These are phyloP conservation scores for Microcos paniculata DNA, from an alignment of 345 rosid species.

Conservation along the genomic window DNA sequence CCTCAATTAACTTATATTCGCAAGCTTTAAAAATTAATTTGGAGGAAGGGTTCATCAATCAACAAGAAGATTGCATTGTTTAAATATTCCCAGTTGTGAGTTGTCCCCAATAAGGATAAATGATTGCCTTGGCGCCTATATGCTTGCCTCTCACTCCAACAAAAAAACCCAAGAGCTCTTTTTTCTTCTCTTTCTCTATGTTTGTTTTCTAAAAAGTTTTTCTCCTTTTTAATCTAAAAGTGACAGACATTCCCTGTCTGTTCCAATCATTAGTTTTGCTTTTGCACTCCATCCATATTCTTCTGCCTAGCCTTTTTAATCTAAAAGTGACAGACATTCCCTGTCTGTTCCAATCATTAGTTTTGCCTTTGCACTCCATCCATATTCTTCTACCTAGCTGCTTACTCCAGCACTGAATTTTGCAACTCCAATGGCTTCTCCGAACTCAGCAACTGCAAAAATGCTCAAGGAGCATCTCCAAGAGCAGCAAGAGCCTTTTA, in stretches of 20 bases:
- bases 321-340: background rate
- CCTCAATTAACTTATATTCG: background rate
- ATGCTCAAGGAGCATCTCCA: constrained; percentile 37
- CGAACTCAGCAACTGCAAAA: constrained; percentile 8
- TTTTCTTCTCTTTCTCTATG: background rate
- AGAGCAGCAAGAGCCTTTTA: constrained; percentile 41
- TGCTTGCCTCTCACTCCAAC: constrained; percentile 17
- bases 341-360: constrained; percentile 4
- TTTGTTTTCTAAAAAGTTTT: background rate
- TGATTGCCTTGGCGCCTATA: constrained; percentile 17
- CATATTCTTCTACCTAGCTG: background rate
- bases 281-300: background rate
- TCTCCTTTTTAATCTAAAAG: background rate
- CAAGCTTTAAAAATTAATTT: background rate
- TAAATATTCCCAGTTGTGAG: constrained; percentile 2
- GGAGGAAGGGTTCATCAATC: constrained; percentile 7
- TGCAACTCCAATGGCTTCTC: constrained; percentile 29
- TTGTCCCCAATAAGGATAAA: constrained; percentile 13
- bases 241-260: background rate
- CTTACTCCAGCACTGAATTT: background rate
- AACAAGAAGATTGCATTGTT: constrained; percentile 14
- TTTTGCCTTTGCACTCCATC: background rate
- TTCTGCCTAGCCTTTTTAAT: background rate
- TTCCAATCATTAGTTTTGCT: background rate
- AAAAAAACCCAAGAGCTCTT: constrained; percentile 14